Evolutionary conservation across 2,329 filamentous ascomycete species (phyloP).

Genomic region (Alternaria gaisen): DNA sequence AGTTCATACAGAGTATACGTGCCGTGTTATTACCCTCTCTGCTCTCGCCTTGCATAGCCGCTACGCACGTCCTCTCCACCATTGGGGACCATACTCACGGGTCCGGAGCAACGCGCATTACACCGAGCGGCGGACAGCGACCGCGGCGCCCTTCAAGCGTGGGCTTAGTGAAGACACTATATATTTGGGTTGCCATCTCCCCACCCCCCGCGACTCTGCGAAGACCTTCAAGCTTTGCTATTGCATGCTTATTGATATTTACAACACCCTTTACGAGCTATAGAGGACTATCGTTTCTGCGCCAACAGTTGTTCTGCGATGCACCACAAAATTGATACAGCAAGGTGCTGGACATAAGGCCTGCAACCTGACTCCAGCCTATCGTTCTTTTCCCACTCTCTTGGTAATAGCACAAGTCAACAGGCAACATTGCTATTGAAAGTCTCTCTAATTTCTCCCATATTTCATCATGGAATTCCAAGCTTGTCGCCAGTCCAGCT

Average conservation of each 20-base stretch:
- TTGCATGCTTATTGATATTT: not conserved
- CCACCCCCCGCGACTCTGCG: not conserved
- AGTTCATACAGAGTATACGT: not conserved
- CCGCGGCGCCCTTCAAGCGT: not conserved
- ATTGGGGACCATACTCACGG: not conserved
- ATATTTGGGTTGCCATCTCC: not conserved
- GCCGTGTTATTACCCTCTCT: not conserved
- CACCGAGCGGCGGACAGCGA: conserved; percentile 9
- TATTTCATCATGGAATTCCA: not conserved
- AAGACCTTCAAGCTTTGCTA: not conserved
- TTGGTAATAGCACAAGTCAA: not conserved
- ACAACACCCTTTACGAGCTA: not conserved
- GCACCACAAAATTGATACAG: not conserved
- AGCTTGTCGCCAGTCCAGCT: not conserved
- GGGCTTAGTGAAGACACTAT: not conserved
- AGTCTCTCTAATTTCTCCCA: not conserved
- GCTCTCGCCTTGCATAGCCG: conserved; percentile 3
- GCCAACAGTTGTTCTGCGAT: not conserved
- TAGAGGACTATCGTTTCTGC: not conserved
- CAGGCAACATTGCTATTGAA: not conserved
- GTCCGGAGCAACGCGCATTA: conserved; percentile 15
- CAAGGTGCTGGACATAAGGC: not conserved
- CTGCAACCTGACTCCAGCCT: not conserved
- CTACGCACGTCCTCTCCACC: conserved; percentile 6
- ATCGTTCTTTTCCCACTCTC: not conserved